These are phyloP conservation scores for Vararia minispora DNA, from an alignment of 768 basidiomycete species.

Conservation along the genomic window DNA sequence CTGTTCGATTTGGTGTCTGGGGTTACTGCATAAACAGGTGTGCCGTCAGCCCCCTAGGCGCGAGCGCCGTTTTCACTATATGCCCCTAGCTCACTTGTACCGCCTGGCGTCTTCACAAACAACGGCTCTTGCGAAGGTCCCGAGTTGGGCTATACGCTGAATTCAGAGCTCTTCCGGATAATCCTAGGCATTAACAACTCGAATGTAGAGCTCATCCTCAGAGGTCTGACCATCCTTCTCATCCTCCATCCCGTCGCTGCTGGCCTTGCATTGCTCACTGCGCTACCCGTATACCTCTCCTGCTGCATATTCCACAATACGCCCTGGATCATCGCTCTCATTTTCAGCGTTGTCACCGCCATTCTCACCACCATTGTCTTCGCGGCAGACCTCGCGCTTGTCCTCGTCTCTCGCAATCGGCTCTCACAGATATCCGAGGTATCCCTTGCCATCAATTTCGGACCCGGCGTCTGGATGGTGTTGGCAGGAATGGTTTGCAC, in stretches of 20 bases:
- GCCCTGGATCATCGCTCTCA: constrained; percentile 42
- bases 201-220: constrained; percentile 36
- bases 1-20: constrained; percentile 72
- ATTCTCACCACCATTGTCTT: constrained; percentile 45
- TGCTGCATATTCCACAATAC: constrained; percentile 33
- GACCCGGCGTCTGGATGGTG: constrained; percentile 71
- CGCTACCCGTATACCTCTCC: constrained; percentile 23
- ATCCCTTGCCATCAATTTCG: constrained; percentile 38
- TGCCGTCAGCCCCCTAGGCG: background rate
- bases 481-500: constrained; percentile 39
- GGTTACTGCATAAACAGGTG: constrained; percentile 63
- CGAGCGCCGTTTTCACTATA: background rate
- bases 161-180: constrained; percentile 25
- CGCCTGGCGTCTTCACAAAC: constrained; percentile 27
- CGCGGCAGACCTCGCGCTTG: constrained; percentile 51
- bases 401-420: constrained; percentile 36
- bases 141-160: constrained; percentile 58
- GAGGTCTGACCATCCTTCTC: constrained; percentile 36
- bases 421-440: constrained; percentile 29
- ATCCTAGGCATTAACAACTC: constrained; percentile 30
- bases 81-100: constrained; percentile 1
- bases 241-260: constrained; percentile 61
- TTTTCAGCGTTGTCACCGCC: constrained; percentile 45
- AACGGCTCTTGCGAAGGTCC: constrained; percentile 48
- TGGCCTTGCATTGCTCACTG: constrained; percentile 43